Conservation (phyloP, 1,139 yeast species). For the Pichia sp. region DNA sequence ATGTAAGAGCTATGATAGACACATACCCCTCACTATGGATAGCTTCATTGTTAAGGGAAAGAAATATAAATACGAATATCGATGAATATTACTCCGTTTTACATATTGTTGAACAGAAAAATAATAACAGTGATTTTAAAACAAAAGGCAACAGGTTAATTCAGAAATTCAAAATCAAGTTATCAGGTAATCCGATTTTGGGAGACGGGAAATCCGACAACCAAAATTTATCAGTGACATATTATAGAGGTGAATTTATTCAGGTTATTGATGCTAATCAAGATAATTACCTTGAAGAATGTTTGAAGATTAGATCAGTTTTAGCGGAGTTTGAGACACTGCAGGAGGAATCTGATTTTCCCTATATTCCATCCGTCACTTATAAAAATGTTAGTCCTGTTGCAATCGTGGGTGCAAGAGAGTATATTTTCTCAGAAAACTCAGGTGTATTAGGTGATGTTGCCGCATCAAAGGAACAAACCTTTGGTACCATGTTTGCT, state of each 20-base stretch:
- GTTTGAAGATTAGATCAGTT: constrained; percentile 70
- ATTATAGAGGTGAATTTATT: constrained; percentile 78
- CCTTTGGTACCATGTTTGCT: constrained; percentile 86
- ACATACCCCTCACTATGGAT: constrained; percentile 56
- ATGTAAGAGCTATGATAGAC: constrained; percentile 45
- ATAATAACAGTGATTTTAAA: constrained; percentile 25
- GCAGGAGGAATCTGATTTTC: constrained; percentile 24
- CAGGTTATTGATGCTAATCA: constrained; percentile 87
- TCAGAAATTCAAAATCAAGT: constrained; percentile 45
- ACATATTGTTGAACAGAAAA: constrained; percentile 36
- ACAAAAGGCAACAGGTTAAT: constrained; percentile 31
- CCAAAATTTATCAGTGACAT: constrained; percentile 71
- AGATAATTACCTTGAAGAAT: constrained; percentile 80
- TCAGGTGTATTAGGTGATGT: constrained; percentile 84
- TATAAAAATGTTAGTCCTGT: constrained; percentile 42
- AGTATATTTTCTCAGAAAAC: constrained; percentile 79
- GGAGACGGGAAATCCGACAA: constrained; percentile 92
- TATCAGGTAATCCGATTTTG: constrained; percentile 80
- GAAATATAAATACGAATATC: constrained; percentile 24
- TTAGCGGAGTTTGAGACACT: constrained; percentile 73
- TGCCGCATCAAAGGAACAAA: constrained; percentile 91
- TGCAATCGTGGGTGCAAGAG: constrained; percentile 85
- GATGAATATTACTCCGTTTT: constrained; percentile 37
- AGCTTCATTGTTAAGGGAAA: constrained; percentile 41
- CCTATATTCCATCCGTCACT: constrained; percentile 41